Conservation (phyloP, 2,329 filamentous ascomycete species). For the Diaporthe sp. region DNA sequence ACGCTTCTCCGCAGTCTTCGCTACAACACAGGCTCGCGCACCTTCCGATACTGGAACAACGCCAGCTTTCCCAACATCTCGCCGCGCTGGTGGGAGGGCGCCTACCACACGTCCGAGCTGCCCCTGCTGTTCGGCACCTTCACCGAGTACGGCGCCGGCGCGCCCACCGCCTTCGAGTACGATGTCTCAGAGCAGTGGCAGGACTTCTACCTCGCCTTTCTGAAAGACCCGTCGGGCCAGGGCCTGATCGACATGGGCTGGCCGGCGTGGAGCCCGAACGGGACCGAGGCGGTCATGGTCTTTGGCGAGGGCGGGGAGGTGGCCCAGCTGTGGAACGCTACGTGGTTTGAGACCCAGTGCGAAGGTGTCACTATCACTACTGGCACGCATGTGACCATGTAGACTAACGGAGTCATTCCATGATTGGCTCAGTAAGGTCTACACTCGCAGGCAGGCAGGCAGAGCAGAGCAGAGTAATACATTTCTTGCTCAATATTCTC, state of each 20-base stretch:
- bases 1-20: neutral
- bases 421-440: too few relatives aligned
- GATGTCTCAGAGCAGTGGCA: slow-evolving; percentile 39
- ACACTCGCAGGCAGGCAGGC: too few relatives aligned
- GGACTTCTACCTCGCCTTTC: slow-evolving; percentile 43
- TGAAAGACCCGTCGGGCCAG: slow-evolving; percentile 55
- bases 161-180: slow-evolving; percentile 40
- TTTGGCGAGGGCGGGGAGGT: neutral
- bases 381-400: neutral
- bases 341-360: neutral
- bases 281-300: neutral
- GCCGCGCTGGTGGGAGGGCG: slow-evolving; percentile 46
- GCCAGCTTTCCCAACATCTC: slow-evolving; percentile 50
- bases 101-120: slow-evolving; percentile 50
- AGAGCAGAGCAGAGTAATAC: too few relatives aligned
- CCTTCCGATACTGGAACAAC: slow-evolving; percentile 5
- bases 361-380: neutral
- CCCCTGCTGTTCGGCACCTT: slow-evolving; percentile 52
- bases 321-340: neutral
- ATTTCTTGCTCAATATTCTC: too few relatives aligned
- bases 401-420: neutral
- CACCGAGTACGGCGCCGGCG: slow-evolving; percentile 41
- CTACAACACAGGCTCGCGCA: neutral
- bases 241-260: slow-evolving; percentile 52
- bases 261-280: slow-evolving; percentile 37